Evolutionary conservation across 2,329 filamentous ascomycete genomes (phyloP).

Genomic region (Alternaria sp.): DNA sequence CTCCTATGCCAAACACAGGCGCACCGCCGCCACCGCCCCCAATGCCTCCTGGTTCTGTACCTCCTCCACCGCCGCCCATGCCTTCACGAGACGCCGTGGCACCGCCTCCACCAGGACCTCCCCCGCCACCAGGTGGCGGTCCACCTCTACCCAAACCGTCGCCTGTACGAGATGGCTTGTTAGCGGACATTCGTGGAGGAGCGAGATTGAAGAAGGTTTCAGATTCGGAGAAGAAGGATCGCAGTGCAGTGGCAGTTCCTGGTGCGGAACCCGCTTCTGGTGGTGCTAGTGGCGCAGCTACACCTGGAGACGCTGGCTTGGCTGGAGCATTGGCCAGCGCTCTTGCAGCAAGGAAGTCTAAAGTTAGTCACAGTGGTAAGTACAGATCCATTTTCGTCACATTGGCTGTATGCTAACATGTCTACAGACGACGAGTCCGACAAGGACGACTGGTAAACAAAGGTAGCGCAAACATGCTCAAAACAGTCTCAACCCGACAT

Average conservation of each 20-base stretch:
- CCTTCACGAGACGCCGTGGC: slow-evolving; percentile 37
- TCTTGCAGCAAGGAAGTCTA: slow-evolving; percentile 85
- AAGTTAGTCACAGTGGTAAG: slow-evolving; percentile 92
- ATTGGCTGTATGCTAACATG: slow-evolving; percentile 37
- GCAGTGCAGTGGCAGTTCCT: slow-evolving; percentile 70
- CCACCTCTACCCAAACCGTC: slow-evolving; percentile 50
- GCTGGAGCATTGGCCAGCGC: slow-evolving; percentile 75
- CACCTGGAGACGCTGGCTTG: slow-evolving; percentile 50
- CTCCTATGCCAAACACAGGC: slow-evolving; percentile 38
- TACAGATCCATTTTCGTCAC: slow-evolving; percentile 13
- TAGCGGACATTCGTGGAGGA: slow-evolving; percentile 75
- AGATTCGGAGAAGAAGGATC: slow-evolving; percentile 72
- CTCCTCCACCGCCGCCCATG: slow-evolving; percentile 56
- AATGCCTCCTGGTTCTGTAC: slow-evolving; percentile 42
- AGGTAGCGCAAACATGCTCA: neutral
- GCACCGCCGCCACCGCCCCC: slow-evolving; percentile 52
- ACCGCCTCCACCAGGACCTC: slow-evolving; percentile 47
- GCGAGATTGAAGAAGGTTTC: slow-evolving; percentile 77
- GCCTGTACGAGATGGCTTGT: slow-evolving; percentile 66
- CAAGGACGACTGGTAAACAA: slow-evolving; percentile 74
- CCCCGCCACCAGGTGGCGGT: slow-evolving; percentile 32
- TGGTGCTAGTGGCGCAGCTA: slow-evolving; percentile 40
- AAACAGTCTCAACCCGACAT: slow-evolving; percentile 4
- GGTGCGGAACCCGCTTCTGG: slow-evolving; percentile 60
- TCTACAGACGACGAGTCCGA: slow-evolving; percentile 75